Conservation (phyloP, 257 asterid species). For the Lycium ferocissimum region DNA sequence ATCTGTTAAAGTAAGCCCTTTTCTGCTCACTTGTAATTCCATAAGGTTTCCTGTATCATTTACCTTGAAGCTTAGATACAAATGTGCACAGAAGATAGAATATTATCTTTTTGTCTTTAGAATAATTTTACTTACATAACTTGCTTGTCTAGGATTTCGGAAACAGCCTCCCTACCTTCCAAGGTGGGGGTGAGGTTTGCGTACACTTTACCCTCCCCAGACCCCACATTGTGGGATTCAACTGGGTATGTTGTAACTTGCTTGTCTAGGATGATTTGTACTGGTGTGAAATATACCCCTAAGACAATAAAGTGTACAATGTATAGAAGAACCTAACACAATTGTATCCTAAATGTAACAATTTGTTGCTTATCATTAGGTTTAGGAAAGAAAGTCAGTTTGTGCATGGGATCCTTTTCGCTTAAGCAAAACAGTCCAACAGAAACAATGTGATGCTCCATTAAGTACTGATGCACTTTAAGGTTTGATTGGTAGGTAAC, state of each 20-base stretch:
- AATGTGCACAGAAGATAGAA: slow-evolving; percentile 9
- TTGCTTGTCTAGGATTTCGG: neutral
- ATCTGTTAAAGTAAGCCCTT: slow-evolving; percentile 29
- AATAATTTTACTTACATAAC: neutral
- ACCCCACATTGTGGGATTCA: too few species aligned
- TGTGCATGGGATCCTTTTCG: neutral
- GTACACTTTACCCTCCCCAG: too few species aligned
- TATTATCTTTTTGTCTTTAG: neutral
- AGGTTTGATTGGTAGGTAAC: neutral
- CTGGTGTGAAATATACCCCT: neutral
- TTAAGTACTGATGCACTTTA: neutral
- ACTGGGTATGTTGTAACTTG: too few species aligned
- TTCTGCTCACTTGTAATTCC: neutral
- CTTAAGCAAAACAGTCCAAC: neutral
- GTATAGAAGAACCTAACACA: neutral
- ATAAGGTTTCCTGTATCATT: neutral
- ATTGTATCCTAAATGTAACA: neutral
- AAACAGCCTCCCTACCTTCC: too few species aligned
- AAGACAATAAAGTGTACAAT: neutral
- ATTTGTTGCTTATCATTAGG: neutral
- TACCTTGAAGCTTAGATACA: slow-evolving; percentile 8
- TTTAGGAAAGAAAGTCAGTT: neutral
- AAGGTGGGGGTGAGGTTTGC: too few species aligned
- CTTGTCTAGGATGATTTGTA: neutral
- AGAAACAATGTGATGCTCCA: neutral